Base-by-base conservation (phyloP, 164 flowering plant species). In the Brasenia schreberi region DNA sequence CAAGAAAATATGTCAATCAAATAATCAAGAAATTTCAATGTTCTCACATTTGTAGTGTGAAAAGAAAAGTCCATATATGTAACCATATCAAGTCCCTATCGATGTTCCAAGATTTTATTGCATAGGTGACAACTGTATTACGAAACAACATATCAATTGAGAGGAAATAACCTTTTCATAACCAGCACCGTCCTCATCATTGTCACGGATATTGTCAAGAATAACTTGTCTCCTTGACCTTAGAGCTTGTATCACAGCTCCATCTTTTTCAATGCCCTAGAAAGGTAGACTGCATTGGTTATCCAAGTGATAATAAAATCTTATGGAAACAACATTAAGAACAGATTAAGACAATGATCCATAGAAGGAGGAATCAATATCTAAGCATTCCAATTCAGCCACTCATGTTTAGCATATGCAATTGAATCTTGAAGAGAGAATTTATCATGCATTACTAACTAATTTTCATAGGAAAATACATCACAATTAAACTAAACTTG, bases 121-220 rank as follows among this genome's bases (percentile, higher is more conserved):
- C 39, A 33, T 33, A 33, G 39, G 39, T 33, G 39, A 33, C 39
- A 33, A 33, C 39, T 33, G 39, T 33, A 33, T 33, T 33, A 33
- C 39, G 63, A 23, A 61, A n/a, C 12, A 61, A 18, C 12, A 61
- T 18, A 61, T 11, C 19, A 7, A 61, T 7, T 61, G 63, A 23
- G 4, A n/a, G 18, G 18, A 7, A n/a, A 52, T 49, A 65, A 88
- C 97, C 88, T 82, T 85, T 66, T 78, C 82, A 72, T 91, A 91
- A 68, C 68, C 79, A 59, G 81, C 71, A 69, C 90, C 94, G 71
- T 83, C 81, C 74, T 86, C 97, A 74, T 91, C 92, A 80, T 91
- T 91, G 79, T 89, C 97, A 71, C 97, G 94, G 63, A 91, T 89
- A 69, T 89, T 91, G 71, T 91, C 97, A 61, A 91, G 88, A 80